A percentile compares a stretch with the other conserved stretches of the same genome.
phyloP scores from a whole-genome alignment of 2,329 filamentous ascomycete genomes.

The Neonectria neomacrospora region DNA sequence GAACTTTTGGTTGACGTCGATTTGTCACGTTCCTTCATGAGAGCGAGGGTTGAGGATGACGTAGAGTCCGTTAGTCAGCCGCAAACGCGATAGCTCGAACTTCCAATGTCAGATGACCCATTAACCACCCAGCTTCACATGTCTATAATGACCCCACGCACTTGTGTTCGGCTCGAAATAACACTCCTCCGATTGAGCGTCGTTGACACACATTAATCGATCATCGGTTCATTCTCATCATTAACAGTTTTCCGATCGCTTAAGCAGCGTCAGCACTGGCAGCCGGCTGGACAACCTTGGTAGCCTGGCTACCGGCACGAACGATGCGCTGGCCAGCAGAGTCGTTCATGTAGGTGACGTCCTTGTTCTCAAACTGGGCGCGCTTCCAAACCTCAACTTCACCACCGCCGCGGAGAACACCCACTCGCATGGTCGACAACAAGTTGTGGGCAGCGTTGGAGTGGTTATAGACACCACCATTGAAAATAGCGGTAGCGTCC shows the following conservation, averaged over 20 bases:
- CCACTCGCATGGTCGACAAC: slow-evolving; percentile 87
- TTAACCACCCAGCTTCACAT: slow-evolving; percentile 3
- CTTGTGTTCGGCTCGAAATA: slow-evolving; percentile 22
- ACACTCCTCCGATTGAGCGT: slow-evolving; percentile 13
- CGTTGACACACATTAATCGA: slow-evolving; percentile 29
- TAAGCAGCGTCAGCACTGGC: slow-evolving; percentile 86
- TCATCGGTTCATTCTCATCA: slow-evolving; percentile 37
- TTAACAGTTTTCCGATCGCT: slow-evolving; percentile 33
- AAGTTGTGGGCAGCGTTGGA: slow-evolving; percentile 91
- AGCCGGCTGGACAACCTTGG: slow-evolving; percentile 82
- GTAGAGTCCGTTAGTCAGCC: slow-evolving; percentile 26
- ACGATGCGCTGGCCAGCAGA: slow-evolving; percentile 83
- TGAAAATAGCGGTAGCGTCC: slow-evolving; percentile 91
- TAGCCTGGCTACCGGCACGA: slow-evolving; percentile 86
- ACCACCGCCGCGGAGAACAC: slow-evolving; percentile 85
- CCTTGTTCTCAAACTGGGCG: slow-evolving; percentile 85
- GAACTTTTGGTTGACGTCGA: slow-evolving; percentile 39
- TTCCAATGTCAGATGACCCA: slow-evolving; percentile 1
- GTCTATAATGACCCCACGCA: slow-evolving; percentile 26
- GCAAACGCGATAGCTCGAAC: slow-evolving; percentile 13
- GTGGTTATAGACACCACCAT: slow-evolving; percentile 90
- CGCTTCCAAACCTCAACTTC: slow-evolving; percentile 96
- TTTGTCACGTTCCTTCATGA: slow-evolving; percentile 28
- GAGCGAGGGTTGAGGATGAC: slow-evolving; percentile 17
- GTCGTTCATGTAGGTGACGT: slow-evolving; percentile 82